Conservation (phyloP, 2,329 filamentous ascomycete species). For the Rachicladosporium sp. region DNA sequence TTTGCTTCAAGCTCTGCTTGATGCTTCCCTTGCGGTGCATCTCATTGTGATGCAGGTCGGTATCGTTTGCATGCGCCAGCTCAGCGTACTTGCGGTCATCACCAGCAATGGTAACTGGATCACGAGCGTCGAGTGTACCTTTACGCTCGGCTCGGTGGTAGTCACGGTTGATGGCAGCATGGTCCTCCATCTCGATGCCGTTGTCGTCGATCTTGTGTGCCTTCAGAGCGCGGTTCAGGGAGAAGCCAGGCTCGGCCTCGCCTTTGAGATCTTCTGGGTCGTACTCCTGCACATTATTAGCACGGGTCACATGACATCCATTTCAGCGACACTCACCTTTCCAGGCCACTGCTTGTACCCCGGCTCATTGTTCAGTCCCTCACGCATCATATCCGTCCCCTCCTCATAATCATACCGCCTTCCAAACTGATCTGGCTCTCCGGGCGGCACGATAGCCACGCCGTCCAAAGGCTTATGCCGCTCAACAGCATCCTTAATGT, state of each 20-base stretch:
- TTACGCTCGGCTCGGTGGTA: conserved; percentile 21
- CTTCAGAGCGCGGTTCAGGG: conserved; percentile 56
- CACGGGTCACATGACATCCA: neutral
- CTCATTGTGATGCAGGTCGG: conserved; percentile 12
- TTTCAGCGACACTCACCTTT: conserved; percentile 43
- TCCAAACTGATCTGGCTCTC: conserved; percentile 55
- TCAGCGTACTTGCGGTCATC: conserved; percentile 22
- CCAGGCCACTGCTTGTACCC: conserved; percentile 66
- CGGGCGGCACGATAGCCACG: conserved; percentile 63
- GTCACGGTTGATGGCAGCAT: conserved; percentile 25
- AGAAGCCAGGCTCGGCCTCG: conserved; percentile 66
- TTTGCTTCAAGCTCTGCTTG: conserved; percentile 32
- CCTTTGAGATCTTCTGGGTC: conserved; percentile 68
- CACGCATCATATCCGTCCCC: conserved; percentile 74
- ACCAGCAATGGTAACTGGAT: conserved; percentile 22
- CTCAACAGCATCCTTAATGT: conserved; percentile 59
- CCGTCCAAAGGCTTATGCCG: conserved; percentile 72
- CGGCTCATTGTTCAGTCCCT: conserved; percentile 54
- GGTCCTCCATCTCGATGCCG: conserved; percentile 34
- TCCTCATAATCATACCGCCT: conserved; percentile 67
- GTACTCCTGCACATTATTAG: conserved; percentile 38
- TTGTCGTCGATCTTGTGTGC: conserved; percentile 36
- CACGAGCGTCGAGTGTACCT: conserved; percentile 16
- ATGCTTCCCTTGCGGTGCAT: conserved; percentile 23
- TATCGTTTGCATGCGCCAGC: conserved; percentile 18